A percentile compares a stretch with the other conserved stretches of the same genome.
Conservation (phyloP, 2,329 filamentous ascomycete genomes). For the Pseudopithomyces maydicus region DNA sequence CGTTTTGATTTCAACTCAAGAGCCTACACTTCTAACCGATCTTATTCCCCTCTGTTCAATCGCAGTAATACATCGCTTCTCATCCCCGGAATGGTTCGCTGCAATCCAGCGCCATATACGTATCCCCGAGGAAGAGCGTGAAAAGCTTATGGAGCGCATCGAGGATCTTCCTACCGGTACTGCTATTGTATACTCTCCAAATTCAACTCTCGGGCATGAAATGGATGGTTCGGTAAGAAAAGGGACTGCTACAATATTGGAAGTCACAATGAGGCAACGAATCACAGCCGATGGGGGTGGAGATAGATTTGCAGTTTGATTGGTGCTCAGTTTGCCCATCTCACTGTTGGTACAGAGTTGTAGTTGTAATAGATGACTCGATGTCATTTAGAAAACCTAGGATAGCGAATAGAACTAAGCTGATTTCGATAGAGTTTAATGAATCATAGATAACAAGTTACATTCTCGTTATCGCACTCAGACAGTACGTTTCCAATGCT, state of each 20-base stretch:
- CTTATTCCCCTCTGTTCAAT: slow-evolving; percentile 74
- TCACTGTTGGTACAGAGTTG: no score
- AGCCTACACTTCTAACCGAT: slow-evolving; percentile 71
- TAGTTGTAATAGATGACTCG: no score
- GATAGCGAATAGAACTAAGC: no score
- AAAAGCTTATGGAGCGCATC: slow-evolving; percentile 51
- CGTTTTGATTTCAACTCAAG: slow-evolving; percentile 76
- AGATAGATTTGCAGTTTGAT: slow-evolving; percentile 10
- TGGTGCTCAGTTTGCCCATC: no score
- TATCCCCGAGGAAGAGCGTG: slow-evolving; percentile 44
- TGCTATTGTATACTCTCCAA: slow-evolving; percentile 56
- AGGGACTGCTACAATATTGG: slow-evolving; percentile 26
- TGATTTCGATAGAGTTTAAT: no score
- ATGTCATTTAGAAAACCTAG: no score
- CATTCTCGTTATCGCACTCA: no score
- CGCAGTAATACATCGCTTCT: slow-evolving; percentile 76
- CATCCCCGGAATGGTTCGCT: slow-evolving; percentile 66
- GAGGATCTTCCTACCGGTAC: slow-evolving; percentile 55
- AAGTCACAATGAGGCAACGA: slow-evolving; percentile 47
- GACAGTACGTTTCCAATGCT: no score
- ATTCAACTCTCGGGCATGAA: slow-evolving; percentile 45
- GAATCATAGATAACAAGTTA: no score
- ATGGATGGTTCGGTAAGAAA: slow-evolving; percentile 10
- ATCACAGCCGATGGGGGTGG: slow-evolving; percentile 53
- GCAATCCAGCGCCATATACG: slow-evolving; percentile 63